These are phyloP conservation scores for Plasmopara muralis DNA, from an alignment of 352 stramenopile species.

Conservation along the genomic window DNA sequence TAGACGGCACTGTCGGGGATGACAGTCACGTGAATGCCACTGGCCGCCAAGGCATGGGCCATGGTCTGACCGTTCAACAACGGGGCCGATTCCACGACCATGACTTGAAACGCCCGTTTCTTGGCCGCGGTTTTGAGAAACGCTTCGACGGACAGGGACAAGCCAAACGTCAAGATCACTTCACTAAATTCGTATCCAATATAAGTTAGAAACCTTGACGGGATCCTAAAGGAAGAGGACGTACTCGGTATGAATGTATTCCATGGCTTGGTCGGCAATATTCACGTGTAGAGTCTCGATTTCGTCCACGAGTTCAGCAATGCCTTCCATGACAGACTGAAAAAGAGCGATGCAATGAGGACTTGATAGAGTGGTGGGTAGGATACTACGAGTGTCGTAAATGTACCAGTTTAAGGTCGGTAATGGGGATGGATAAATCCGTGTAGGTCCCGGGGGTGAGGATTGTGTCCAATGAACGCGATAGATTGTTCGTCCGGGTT, in stretches of 20 bases:
- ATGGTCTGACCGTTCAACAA: slow-evolving; percentile 88
- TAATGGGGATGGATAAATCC: slow-evolving; percentile 76
- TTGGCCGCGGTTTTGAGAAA: slow-evolving; percentile 86
- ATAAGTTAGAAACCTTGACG: too few species aligned
- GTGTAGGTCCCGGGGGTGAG: slow-evolving; percentile 72
- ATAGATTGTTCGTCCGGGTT: slow-evolving; percentile 55
- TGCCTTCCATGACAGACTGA: slow-evolving; percentile 92
- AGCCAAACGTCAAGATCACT: slow-evolving; percentile 94
- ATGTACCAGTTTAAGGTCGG: slow-evolving; percentile 70
- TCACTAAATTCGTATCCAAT: too few species aligned
- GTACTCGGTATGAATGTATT: slow-evolving; percentile 95
- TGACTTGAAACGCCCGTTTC: slow-evolving; percentile 94
- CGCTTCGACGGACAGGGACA: slow-evolving; percentile 88
- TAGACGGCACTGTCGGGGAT: slow-evolving; percentile 97
- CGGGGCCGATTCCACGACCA: slow-evolving; percentile 91
- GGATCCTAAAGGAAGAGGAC: too few species aligned
- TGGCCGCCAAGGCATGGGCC: slow-evolving; percentile 85
- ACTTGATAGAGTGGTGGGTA: neutral
- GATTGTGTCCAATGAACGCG: slow-evolving; percentile 73
- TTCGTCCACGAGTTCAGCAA: slow-evolving; percentile 91
- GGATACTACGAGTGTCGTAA: neutral
- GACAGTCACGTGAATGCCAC: slow-evolving; percentile 91
- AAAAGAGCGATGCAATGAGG: slow-evolving; percentile 8
- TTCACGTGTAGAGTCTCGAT: slow-evolving; percentile 94
- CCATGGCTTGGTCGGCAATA: slow-evolving; percentile 93